Base-by-base conservation (phyloP, 2,329 filamentous ascomycete genomes). In the Pleomassaria siparia region DNA sequence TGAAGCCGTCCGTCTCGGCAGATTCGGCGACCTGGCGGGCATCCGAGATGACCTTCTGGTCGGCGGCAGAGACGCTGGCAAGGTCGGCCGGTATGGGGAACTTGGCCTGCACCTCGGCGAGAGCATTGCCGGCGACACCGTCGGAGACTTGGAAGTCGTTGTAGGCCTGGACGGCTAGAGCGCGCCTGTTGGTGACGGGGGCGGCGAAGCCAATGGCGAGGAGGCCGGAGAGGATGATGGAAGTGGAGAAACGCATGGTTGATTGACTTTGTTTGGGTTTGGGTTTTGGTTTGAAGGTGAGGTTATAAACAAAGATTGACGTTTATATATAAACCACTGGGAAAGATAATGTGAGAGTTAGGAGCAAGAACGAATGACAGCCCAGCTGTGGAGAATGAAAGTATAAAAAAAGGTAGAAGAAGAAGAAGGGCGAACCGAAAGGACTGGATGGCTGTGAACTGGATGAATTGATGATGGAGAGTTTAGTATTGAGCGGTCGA, bases 1-100 rank as follows among this genome's bases (percentile, higher is more conserved):
- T 79, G 70, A 80, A 81, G 20, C 69, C 66, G n/a, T 72, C 68
- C 3, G 69, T 72, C 65, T 81, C 79, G 25, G 79, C 78, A 10
- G 63, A 56, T 59, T 81, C 78, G 44, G 78, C 77, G 0, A 73
- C 72, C 54, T 70, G 68, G 50, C 79, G 76, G 4, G 77, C 78
- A 1, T 73, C 72, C 43, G 75, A 71, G 62, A 81, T 73, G 58
- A 79, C 78, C 44, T 71, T 67, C 4, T 78, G 64, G 56, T 81
- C 79, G 20, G 63, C 56, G 25, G 67, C 61, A 43, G 73, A 72
- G 36, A 81, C 76, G n/a, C 56, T 66, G 43, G 74, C 72, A 11
- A 78, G 72, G 60, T 80, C 59, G 43, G 51, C 61, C 28, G 63
- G 63, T 70, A 79, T 76, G 0, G 78, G 76, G 58, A 82, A 80